A percentile compares a stretch with the other conserved stretches of the same genome.
Evolutionary conservation across 2,329 filamentous ascomycete species (phyloP).

Genomic region (Diaporthe batatas): DNA sequence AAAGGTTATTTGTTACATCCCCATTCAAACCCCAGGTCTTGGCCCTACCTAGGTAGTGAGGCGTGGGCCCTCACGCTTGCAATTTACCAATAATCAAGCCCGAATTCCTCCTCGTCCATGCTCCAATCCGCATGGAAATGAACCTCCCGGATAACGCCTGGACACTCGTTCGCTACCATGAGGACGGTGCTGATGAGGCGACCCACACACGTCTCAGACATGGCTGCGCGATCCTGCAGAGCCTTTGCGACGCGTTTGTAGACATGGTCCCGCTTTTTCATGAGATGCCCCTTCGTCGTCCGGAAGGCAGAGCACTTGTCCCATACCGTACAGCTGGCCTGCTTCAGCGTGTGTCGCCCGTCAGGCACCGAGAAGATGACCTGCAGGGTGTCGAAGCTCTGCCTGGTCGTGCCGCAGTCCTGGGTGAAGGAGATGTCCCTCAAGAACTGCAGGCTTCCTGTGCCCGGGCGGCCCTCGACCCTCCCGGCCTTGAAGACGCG

Average conservation of each 20-base stretch:
- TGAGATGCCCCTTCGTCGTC: background rate
- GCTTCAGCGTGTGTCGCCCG: too few relatives aligned
- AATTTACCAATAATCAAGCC: too few relatives aligned
- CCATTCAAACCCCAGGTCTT: too few relatives aligned
- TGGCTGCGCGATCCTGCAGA: background rate
- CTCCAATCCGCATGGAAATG: background rate
- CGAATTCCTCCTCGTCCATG: background rate
- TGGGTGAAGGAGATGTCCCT: background rate
- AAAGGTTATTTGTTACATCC: too few relatives aligned
- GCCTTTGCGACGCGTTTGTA: background rate
- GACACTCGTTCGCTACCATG: background rate
- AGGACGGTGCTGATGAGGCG: background rate
- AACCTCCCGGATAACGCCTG: background rate
- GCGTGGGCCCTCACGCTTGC: too few relatives aligned
- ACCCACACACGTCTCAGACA: background rate
- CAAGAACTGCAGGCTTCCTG: background rate
- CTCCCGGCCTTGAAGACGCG: background rate
- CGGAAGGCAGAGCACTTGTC: accelerated
- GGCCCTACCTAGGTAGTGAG: too few relatives aligned
- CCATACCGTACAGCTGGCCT: background rate
- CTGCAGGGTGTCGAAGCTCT: background rate
- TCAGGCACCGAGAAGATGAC: background rate
- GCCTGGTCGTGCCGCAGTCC: accelerated
- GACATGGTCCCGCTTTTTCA: background rate
- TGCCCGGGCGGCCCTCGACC: background rate